Percentiles rank a stretch among this genome's conserved stretches.
phyloP scores from a whole-genome alignment of 2,329 filamentous ascomycete genomes.

The Fonsecaea pedrosoi region DNA sequence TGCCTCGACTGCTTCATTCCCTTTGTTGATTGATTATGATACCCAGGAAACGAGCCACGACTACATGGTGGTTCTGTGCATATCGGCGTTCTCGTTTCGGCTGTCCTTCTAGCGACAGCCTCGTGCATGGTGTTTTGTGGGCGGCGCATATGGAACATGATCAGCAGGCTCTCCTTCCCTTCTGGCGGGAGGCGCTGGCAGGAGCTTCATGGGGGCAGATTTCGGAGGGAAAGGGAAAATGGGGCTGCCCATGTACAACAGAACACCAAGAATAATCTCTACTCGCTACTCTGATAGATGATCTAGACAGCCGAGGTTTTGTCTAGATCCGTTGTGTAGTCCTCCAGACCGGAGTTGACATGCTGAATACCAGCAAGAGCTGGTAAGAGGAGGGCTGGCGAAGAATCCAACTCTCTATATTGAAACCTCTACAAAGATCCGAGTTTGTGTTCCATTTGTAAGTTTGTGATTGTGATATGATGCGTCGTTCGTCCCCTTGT shows the following conservation, averaged over 20 bases:
- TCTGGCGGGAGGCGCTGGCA: constrained; percentile 26
- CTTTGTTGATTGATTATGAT: constrained; percentile 34
- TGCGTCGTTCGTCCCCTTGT: neutral
- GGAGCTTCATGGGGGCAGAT: constrained; percentile 14
- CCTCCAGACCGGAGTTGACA: constrained; percentile 23
- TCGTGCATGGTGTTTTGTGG: constrained; percentile 18
- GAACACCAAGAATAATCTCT: constrained; percentile 35
- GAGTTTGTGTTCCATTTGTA: neutral
- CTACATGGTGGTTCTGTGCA: constrained; percentile 22
- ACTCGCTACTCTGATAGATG: constrained; percentile 35
- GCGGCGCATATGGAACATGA: constrained; percentile 5
- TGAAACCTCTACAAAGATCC: constrained; percentile 13
- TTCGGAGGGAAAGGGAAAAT: neutral
- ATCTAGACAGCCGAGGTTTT: constrained; percentile 23
- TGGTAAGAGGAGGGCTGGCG: constrained; percentile 25
- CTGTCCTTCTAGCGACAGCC: constrained; percentile 22
- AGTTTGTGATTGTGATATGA: neutral
- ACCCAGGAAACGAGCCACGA: constrained; percentile 30
- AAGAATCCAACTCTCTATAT: constrained; percentile 35
- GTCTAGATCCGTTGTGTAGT: constrained; percentile 26
- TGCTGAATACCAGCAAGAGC: constrained; percentile 26
- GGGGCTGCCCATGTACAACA: constrained; percentile 33
- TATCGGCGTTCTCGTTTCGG: constrained; percentile 20
- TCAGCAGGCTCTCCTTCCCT: neutral
- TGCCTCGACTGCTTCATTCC: constrained; percentile 29